Conservation (phyloP, 371 early-diverging fungal genomes). For the Saksenaea oblongispora region DNA sequence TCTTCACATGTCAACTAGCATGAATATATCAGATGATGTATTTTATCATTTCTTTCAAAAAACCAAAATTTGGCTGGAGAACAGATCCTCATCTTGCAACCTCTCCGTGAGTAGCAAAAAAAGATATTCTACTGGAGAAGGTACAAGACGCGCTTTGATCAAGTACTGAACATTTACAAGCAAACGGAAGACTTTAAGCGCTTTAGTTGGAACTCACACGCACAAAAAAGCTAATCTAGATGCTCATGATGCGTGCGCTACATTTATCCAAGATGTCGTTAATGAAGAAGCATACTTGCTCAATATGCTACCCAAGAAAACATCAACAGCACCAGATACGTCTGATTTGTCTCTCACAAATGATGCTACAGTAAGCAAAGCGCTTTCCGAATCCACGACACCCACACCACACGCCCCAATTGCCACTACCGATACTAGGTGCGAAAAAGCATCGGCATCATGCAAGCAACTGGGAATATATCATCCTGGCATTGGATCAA, state of each 20-base stretch:
- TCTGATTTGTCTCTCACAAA: neutral
- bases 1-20: no score
- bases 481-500: no score
- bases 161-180: neutral
- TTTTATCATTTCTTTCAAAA: no score
- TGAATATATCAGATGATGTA: no score
- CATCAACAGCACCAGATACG: neutral
- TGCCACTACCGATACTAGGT: no score
- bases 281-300: neutral
- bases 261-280: neutral
- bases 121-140: no score
- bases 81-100: no score
- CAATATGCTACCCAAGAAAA: neutral
- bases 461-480: no score
- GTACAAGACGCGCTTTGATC: neutral
- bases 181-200: neutral
- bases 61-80: no score
- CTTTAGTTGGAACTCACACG: neutral
- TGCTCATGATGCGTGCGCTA: neutral
- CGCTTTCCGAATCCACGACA: neutral
- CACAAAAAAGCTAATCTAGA: neutral
- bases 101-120: no score
- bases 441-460: no score
- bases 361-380: neutral
- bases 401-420: neutral